A percentile compares a stretch with the other conserved stretches of the same genome.
phyloP scores from a whole-genome alignment of 108 stramenopile species.

The Skeletonema tropicum region DNA sequence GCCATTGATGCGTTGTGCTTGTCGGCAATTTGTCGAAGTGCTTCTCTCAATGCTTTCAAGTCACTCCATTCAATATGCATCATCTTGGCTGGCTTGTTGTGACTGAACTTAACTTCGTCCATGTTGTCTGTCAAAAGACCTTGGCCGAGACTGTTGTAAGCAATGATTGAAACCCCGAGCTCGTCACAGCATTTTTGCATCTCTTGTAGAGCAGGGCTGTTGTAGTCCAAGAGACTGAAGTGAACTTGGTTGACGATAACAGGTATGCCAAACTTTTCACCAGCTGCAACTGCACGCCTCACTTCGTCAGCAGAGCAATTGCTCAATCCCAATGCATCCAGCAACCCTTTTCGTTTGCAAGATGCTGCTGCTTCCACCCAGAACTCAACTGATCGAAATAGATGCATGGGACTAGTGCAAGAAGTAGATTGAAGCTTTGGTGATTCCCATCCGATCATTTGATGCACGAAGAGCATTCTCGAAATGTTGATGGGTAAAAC shows the following conservation, averaged over 20 bases:
- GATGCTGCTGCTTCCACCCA: slow-evolving; percentile 61
- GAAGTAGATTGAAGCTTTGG: slow-evolving; percentile 62
- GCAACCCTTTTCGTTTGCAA: slow-evolving; percentile 70
- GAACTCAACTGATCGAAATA: slow-evolving; percentile 59
- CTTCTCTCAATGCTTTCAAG: slow-evolving; percentile 52
- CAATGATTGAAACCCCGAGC: slow-evolving; percentile 61
- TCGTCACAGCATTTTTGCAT: slow-evolving; percentile 65
- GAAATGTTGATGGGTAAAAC: slow-evolving; percentile 55
- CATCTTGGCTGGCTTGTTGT: slow-evolving; percentile 73
- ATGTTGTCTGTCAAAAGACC: slow-evolving; percentile 70
- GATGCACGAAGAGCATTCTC: slow-evolving; percentile 61
- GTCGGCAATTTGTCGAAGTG: slow-evolving; percentile 47
- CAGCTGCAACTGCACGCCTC: slow-evolving; percentile 67
- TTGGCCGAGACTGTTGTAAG: slow-evolving; percentile 77
- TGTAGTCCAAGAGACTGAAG: slow-evolving; percentile 68
- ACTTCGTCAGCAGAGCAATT: slow-evolving; percentile 77
- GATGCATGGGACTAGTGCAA: slow-evolving; percentile 74
- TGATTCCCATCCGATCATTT: slow-evolving; percentile 52
- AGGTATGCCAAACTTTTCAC: slow-evolving; percentile 56
- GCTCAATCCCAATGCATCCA: slow-evolving; percentile 64
- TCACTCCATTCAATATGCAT: slow-evolving; percentile 52
- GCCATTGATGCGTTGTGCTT: slow-evolving; percentile 62
- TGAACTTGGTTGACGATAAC: slow-evolving; percentile 78
- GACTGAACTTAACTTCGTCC: slow-evolving; percentile 52
- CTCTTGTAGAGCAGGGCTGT: slow-evolving; percentile 60